A percentile compares a stretch with the other conserved stretches of the same genome.
These are phyloP conservation scores for Grifola frondosa DNA, from an alignment of 1,284 basidiomycete genomes.

Conservation along the genomic window DNA sequence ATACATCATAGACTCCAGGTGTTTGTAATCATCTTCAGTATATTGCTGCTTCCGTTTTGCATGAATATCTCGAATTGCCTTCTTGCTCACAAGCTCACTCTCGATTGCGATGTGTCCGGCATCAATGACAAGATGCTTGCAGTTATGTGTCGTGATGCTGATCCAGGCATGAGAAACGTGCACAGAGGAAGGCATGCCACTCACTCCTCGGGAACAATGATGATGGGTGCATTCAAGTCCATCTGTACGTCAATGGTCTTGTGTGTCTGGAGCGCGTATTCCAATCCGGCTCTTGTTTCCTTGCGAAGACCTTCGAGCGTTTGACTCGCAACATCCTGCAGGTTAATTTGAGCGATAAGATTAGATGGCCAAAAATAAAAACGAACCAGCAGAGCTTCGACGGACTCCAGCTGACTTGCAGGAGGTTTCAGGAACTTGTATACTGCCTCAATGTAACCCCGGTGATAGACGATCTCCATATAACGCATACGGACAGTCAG, in stretches of 20 bases:
- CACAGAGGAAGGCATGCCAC: conserved; percentile 20
- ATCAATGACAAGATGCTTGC: conserved; percentile 91
- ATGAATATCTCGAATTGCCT: conserved; percentile 77
- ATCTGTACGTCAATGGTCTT: conserved; percentile 96
- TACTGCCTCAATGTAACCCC: conserved; percentile 91
- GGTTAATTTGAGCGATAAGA: conserved; percentile 10
- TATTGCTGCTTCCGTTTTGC: conserved; percentile 88
- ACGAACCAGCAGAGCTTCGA: conserved; percentile 81
- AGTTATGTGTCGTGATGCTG: conserved; percentile 75
- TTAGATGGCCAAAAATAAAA: background rate
- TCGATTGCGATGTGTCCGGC: conserved; percentile 96
- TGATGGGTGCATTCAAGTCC: conserved; percentile 97
- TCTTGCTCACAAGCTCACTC: conserved; percentile 88
- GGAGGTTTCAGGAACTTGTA: conserved; percentile 95
- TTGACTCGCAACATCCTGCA: conserved; percentile 86
- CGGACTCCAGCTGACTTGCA: conserved; percentile 92
- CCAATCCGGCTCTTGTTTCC: conserved; percentile 93
- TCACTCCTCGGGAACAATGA: conserved; percentile 94
- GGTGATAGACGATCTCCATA: conserved; percentile 98
- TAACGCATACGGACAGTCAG: conserved; percentile 91
- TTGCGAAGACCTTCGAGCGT: conserved; percentile 94
- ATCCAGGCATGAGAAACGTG: conserved; percentile 2
- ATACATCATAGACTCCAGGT: conserved; percentile 95
- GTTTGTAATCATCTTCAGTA: conserved; percentile 85
- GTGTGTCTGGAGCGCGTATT: conserved; percentile 90